Conservation (phyloP, 1,284 basidiomycete genomes). For the Meripilus lineatus region DNA sequence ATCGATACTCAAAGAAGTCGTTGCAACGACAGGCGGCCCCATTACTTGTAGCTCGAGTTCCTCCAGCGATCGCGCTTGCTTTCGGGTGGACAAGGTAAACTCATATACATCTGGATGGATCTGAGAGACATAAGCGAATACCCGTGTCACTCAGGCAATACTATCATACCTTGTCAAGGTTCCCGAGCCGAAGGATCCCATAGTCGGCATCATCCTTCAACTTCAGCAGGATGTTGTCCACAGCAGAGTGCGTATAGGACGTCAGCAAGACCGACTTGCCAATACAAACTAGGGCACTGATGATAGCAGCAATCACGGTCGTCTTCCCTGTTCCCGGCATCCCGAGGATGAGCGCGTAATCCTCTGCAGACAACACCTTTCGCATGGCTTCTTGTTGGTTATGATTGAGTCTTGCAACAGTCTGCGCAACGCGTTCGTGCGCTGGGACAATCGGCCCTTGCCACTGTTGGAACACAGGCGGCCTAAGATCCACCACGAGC, state of each 20-base stretch:
- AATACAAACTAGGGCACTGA: constrained; percentile 65
- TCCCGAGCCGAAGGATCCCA: constrained; percentile 82
- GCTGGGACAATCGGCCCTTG: constrained; percentile 6
- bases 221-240: constrained; percentile 92
- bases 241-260: constrained; percentile 96
- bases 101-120: constrained; percentile 75
- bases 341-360: constrained; percentile 91
- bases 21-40: constrained; percentile 89
- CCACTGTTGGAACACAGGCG: constrained; percentile 57
- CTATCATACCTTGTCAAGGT: constrained; percentile 82
- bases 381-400: constrained; percentile 74
- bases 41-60: constrained; percentile 79
- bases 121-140: no score
- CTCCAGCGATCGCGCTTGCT: constrained; percentile 58
- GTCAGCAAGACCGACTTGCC: constrained; percentile 89
- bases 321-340: constrained; percentile 99
- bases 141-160: no score
- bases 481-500: constrained; percentile 78
- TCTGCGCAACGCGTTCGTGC: constrained; percentile 2
- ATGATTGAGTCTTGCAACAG: constrained; percentile 50
- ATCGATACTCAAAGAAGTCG: constrained; percentile 90
- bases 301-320: constrained; percentile 88
- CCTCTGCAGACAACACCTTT: constrained; percentile 74
- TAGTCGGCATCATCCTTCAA: constrained; percentile 60
- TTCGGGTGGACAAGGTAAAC: constrained; percentile 60